Evolutionary conservation across 2,329 filamentous ascomycete genomes (phyloP), one percentile per base, ranked within the genome.

Genomic region (Amauroascus verrucosus): DNA sequence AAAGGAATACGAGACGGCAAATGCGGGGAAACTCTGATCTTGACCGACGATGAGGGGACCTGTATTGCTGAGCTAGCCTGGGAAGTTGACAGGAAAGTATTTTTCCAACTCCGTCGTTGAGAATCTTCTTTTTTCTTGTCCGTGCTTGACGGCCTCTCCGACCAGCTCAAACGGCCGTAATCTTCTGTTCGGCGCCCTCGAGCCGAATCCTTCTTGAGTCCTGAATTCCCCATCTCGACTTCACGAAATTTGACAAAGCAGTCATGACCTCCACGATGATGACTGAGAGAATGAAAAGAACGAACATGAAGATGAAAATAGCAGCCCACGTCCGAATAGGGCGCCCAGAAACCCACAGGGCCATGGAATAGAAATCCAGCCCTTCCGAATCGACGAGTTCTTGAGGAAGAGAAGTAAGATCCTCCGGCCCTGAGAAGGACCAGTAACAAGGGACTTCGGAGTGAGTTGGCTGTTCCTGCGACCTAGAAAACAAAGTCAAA

Each of bases 271-370:
- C 55, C 11, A 53, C 56, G 24, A 57, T 48, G n/a, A 59, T 38
- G 13, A 55, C 48, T 5, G 55, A 55, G 14, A 57, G 26, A 7
- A 59, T 48, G 26, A 56, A 54, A 14, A 59, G 48, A 22, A 54
- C 13, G 26, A 53, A 43, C 28, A 56, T 22, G 6, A 53, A 24
- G 3, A 26, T 33, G 16, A 49, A 26, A 18, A 51, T 16, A 13
- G 51, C 24, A 20, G 24, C 16, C 46, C 44, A 53, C 1, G 53
- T 33, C 46, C 53, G 48, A 22, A 54, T 26, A n/a, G 55, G 55
- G 11, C 44, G 47, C 8, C 35, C 55, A 20, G 43, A 52, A 9
- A 56, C n/a, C 40, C 40, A 38, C 24, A 33, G 11, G 8, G 46
- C 7, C 11, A 38, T 20, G 11, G 40, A 44, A 13, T n/a, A 35